Conservation (phyloP, 2,329 filamentous ascomycete species). For the Penicillium olsonii region DNA sequence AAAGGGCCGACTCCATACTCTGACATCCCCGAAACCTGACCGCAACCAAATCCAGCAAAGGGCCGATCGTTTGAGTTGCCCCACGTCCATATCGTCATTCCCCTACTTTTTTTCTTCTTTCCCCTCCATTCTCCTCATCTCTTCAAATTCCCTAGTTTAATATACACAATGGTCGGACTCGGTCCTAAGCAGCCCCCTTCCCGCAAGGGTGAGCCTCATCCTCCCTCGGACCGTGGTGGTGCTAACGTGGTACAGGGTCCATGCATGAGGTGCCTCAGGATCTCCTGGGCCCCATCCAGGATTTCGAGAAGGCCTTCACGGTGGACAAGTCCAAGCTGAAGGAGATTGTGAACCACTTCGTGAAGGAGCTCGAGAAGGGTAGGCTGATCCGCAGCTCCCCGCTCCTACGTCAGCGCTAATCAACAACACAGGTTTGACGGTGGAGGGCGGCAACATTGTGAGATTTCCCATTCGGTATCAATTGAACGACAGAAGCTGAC, state of each 20-base stretch:
- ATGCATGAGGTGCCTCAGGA: slow-evolving; percentile 89
- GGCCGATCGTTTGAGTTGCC: slow-evolving; percentile 19
- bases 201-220: slow-evolving; percentile 66
- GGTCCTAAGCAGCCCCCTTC: slow-evolving; percentile 66
- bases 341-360: slow-evolving; percentile 85
- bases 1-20: too few relatives aligned
- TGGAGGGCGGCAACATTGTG: slow-evolving; percentile 91
- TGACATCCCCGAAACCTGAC: neutral
- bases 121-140: slow-evolving; percentile 2
- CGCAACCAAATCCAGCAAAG: slow-evolving; percentile 27
- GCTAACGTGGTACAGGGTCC: slow-evolving; percentile 62
- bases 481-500: slow-evolving; percentile 19
- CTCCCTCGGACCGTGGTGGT: slow-evolving; percentile 7
- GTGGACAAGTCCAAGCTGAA: slow-evolving; percentile 80
- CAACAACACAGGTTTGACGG: slow-evolving; percentile 65
- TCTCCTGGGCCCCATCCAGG: slow-evolving; percentile 76
- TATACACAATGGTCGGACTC: slow-evolving; percentile 62
- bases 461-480: slow-evolving; percentile 38
- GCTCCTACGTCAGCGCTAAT: slow-evolving; percentile 10
- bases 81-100: slow-evolving; percentile 30
- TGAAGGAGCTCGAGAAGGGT: slow-evolving; percentile 85
- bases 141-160: neutral
- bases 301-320: slow-evolving; percentile 80
- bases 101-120: slow-evolving; percentile 12
- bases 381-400: slow-evolving; percentile 23